Percentiles rank a stretch among this genome's conserved stretches.
phyloP scores from a whole-genome alignment of 2,329 filamentous ascomycete species.

The Colletotrichum zoysiae region DNA sequence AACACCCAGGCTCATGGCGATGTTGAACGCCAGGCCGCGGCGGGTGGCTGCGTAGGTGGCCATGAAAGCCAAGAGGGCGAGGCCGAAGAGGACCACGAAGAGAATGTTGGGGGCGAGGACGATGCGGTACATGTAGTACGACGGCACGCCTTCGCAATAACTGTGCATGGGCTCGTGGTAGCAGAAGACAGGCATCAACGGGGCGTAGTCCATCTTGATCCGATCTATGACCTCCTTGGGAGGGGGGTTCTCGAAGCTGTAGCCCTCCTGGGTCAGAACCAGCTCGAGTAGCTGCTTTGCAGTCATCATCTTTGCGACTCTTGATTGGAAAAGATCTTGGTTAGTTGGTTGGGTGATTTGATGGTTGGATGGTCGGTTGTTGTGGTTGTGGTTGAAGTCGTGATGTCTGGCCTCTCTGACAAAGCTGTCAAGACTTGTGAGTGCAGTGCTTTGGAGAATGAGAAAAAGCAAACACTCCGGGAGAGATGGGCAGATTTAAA shows the following conservation, averaged over 20 bases:
- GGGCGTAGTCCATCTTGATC: background rate
- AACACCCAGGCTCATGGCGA: constrained; percentile 67
- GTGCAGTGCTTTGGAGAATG: background rate
- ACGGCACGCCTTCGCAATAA: constrained; percentile 50
- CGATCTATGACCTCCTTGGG: background rate
- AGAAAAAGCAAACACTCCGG: background rate
- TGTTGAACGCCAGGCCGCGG: constrained; percentile 62
- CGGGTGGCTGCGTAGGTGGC: constrained; percentile 57
- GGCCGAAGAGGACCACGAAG: constrained; percentile 64
- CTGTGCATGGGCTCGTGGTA: constrained; percentile 45
- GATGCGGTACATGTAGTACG: constrained; percentile 66
- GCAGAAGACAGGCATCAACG: constrained; percentile 45
- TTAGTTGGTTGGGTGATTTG: background rate
- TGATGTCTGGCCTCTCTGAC: background rate
- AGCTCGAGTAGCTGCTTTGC: background rate
- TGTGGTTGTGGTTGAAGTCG: background rate
- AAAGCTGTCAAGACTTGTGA: background rate
- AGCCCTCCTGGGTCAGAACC: background rate
- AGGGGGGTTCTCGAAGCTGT: constrained; percentile 16
- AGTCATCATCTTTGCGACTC: background rate
- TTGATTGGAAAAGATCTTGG: background rate
- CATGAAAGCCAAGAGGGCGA: constrained; percentile 58
- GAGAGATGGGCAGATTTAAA: background rate
- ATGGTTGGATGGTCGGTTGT: background rate
- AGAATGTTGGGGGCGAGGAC: constrained; percentile 64